phyloP scores from a whole-genome alignment of 2,329 filamentous ascomycete species.

The Fulvia fulva region DNA sequence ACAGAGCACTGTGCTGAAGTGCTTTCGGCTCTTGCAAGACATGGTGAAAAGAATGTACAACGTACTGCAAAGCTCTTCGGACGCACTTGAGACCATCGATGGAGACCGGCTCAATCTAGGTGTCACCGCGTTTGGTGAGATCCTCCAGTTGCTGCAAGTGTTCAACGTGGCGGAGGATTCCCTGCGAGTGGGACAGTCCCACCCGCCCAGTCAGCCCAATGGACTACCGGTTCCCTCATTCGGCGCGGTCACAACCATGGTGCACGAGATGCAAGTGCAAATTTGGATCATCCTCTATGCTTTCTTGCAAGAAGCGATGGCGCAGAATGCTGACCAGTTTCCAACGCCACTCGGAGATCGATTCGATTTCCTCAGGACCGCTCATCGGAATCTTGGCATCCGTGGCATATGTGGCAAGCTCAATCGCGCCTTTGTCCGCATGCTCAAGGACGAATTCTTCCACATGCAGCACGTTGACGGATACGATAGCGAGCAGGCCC shows the following conservation, averaged over 20 bases:
- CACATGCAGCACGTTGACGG: slow-evolving; percentile 71
- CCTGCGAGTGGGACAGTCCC: slow-evolving; percentile 69
- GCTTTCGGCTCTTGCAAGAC: slow-evolving; percentile 75
- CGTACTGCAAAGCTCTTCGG: slow-evolving; percentile 61
- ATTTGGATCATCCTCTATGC: slow-evolving; percentile 85
- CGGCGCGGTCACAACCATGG: slow-evolving; percentile 35
- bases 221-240: slow-evolving; percentile 32
- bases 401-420: slow-evolving; percentile 81
- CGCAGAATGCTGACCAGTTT: slow-evolving; percentile 62
- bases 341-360: slow-evolving; percentile 65
- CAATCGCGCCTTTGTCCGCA: slow-evolving; percentile 81
- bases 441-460: slow-evolving; percentile 82
- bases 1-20: slow-evolving; percentile 67
- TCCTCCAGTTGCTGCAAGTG: slow-evolving; percentile 72
- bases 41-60: slow-evolving; percentile 68
- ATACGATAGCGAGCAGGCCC: slow-evolving; percentile 81
- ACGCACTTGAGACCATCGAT: slow-evolving; percentile 79
- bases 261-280: slow-evolving; percentile 83
- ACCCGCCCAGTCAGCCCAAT: slow-evolving; percentile 56
- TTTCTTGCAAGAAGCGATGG: slow-evolving; percentile 69
- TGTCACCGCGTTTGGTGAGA: slow-evolving; percentile 64
- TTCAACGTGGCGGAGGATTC: slow-evolving; percentile 81
- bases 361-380: slow-evolving; percentile 72
- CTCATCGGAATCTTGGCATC: slow-evolving; percentile 80
- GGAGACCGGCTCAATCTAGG: slow-evolving; percentile 71